Base-by-base conservation (phyloP, 169 alveolate species). In the Plasmodium gonderi region DNA sequence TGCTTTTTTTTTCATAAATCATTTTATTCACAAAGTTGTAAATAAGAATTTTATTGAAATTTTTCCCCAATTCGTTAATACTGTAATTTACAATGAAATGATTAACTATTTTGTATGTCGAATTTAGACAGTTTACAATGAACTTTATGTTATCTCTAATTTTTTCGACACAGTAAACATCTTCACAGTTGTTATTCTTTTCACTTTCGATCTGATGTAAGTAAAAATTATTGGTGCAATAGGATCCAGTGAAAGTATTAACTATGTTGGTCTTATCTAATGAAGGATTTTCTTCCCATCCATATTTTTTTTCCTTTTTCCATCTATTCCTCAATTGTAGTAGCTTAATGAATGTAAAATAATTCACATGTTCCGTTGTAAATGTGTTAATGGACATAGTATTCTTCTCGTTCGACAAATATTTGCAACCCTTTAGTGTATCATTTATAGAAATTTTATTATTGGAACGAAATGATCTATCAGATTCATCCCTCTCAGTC, bases 51-150 rank as follows among this genome's bases (percentile, higher is more conserved):
- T 78, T 76, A 29, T 87, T 47, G 67, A 87, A 87, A 11, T 40
- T 5, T 64, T 20, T 74, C 31, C 93, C 47, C 14, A 38, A 60
- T 42, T 87, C 93, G 23, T 87, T 54, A 6, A 87, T 23, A n/a
- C 36, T 26, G 9, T 20, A 87, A 9, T 42, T 23, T 17, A 1
- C 47, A 87, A 75, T 75, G 3, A 75, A 20, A 47, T 87, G 87
- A 1, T 87, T 76, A 12, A 76, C 23, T 44, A 87, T 60, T 38
- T 87, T 87, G 51, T 87, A 87, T 29, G 68, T 38, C 1, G 93
- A 87, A 78, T 87, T 87, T 7, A 87, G 51, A 40, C 64, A 49
- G 45, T 87, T 87, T 29, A 87, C 93, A n/a, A 87, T 60, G 40
- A 33, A 87, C 17, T 87, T 87, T 40, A 87, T 87, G 31, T 87